These are phyloP conservation scores for Taphrina populina DNA, from an alignment of 1,139 yeast species.

Conservation along the genomic window DNA sequence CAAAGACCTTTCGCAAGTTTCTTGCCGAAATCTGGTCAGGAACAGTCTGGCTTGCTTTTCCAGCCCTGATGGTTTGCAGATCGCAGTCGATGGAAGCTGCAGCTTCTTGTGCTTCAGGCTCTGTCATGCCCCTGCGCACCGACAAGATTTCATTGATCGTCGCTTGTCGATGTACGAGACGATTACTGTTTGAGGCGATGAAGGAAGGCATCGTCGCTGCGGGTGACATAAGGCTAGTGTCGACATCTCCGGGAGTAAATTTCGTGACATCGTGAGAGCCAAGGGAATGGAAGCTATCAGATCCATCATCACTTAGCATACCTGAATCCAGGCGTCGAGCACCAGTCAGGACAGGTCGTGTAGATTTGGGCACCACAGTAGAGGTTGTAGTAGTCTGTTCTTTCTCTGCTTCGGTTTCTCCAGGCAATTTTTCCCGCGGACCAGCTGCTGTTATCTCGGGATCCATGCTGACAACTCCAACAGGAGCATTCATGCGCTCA, in stretches of 20 bases:
- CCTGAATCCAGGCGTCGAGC: too few species aligned
- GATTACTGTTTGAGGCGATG: neutral
- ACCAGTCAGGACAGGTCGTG: neutral
- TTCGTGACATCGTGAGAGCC: too few species aligned
- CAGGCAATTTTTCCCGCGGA: too few species aligned
- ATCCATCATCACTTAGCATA: too few species aligned
- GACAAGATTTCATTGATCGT: neutral
- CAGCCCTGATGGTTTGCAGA: neutral
- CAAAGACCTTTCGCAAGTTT: neutral
- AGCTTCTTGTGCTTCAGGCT: neutral
- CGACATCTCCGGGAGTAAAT: neutral
- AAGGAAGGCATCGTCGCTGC: neutral
- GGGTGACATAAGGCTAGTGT: neutral
- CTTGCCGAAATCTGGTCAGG: neutral
- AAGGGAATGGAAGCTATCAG: too few species aligned
- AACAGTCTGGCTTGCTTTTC: neutral
- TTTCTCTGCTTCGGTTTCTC: neutral
- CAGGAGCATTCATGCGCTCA: too few species aligned
- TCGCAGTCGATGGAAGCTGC: neutral
- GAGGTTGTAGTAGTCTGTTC: neutral
- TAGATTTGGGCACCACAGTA: neutral
- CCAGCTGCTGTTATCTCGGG: too few species aligned
- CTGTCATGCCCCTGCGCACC: neutral
- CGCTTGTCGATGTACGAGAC: neutral
- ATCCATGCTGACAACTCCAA: too few species aligned